Conservation (phyloP, 371 early-diverging fungal genomes). For the Zychaea mexicana region DNA sequence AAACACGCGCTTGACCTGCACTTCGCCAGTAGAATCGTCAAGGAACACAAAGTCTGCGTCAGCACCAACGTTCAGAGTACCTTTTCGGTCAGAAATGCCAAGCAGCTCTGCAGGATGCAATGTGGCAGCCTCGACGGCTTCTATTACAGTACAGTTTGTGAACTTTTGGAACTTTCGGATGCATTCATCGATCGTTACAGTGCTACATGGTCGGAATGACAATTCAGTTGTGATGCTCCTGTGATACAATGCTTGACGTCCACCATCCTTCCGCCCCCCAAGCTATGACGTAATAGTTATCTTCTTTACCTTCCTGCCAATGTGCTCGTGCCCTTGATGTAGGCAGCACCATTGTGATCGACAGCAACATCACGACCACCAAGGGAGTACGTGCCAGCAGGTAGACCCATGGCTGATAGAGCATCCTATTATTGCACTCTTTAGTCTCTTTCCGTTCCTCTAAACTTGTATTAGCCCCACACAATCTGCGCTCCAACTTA, state of each 20-base stretch:
- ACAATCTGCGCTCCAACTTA: too few species aligned
- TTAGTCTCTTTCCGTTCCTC: neutral
- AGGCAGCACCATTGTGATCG: conserved; percentile 68
- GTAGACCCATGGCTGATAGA: conserved; percentile 75
- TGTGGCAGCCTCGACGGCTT: conserved; percentile 87
- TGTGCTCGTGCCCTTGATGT: conserved; percentile 78
- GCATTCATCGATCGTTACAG: conserved; percentile 73
- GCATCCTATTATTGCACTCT: conserved; percentile 50
- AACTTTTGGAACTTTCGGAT: conserved; percentile 80
- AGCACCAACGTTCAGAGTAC: conserved; percentile 73
- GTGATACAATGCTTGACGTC: conserved; percentile 12
- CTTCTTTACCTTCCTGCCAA: conserved; percentile 68
- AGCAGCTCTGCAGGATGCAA: conserved; percentile 80
- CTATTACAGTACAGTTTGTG: conserved; percentile 77
- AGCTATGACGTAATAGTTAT: neutral
- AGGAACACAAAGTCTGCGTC: conserved; percentile 85
- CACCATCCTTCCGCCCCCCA: neutral
- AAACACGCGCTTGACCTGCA: conserved; percentile 71
- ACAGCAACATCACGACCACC: conserved; percentile 59
- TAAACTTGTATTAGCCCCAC: too few species aligned
- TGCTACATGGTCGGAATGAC: conserved; percentile 33
- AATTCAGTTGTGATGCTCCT: neutral
- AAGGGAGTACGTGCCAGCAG: conserved; percentile 75
- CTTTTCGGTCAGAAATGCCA: conserved; percentile 74
- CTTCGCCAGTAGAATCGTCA: conserved; percentile 56